These are phyloP conservation scores for Hyphopichia burtonii DNA, from an alignment of 1,139 yeast genomes.

Conservation along the genomic window DNA sequence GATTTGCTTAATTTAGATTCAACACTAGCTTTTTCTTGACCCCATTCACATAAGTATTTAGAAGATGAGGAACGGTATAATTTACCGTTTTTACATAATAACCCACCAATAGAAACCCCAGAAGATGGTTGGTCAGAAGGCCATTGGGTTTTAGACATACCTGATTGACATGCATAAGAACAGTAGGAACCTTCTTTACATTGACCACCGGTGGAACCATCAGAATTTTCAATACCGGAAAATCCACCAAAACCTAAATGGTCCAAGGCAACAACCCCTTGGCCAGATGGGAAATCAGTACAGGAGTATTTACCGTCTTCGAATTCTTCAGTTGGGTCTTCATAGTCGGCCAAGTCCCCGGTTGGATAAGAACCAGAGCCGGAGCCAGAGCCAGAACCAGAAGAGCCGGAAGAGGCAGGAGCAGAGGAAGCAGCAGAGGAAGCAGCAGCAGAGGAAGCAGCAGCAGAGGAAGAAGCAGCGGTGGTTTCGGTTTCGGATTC, in stretches of 20 bases:
- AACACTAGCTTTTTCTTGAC: constrained; percentile 65
- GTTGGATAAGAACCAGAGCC: constrained; percentile 27
- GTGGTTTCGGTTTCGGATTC: constrained; percentile 15
- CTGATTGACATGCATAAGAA: constrained; percentile 94
- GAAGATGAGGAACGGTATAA: constrained; percentile 71
- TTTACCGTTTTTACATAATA: constrained; percentile 73
- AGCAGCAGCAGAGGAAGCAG: constrained; percentile 11
- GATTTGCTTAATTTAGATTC: constrained; percentile 59
- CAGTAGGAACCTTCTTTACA: constrained; percentile 92
- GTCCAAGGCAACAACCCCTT: constrained; percentile 85
- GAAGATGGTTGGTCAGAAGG: constrained; percentile 78
- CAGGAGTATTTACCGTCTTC: constrained; percentile 81
- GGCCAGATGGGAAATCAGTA: constrained; percentile 79
- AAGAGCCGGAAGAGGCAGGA: constrained; percentile 15
- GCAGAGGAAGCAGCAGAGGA: constrained; percentile 20
- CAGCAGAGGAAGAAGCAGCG: constrained; percentile 16
- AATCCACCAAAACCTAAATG: constrained; percentile 88
- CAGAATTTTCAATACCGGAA: constrained; percentile 71
- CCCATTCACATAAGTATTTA: constrained; percentile 82
- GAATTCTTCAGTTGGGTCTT: constrained; percentile 57
- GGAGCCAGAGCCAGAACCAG: constrained; percentile 26
- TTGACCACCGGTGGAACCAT: constrained; percentile 59
- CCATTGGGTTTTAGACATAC: constrained; percentile 98
- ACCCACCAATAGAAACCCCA: constrained; percentile 92
- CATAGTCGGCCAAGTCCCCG: constrained; percentile 59